These are phyloP conservation scores for Talaromyces trachyspermus DNA, from an alignment of 495 filamentous ascomycete species.

Conservation along the genomic window DNA sequence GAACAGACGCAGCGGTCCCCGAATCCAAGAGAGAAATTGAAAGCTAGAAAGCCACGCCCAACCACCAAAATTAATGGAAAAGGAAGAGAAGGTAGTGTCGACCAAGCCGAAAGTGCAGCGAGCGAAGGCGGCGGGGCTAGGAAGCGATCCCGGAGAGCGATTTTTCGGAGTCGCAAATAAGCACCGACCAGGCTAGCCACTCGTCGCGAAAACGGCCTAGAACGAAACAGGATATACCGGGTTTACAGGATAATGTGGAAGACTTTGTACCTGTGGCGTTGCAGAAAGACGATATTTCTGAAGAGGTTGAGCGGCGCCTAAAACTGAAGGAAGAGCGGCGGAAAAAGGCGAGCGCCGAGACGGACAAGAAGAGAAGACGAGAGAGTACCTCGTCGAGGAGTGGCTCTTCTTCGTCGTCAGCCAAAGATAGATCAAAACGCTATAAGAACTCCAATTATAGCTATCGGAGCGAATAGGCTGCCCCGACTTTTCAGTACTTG, in stretches of 20 bases:
- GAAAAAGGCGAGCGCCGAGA: slow-evolving; percentile 20
- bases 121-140: not conserved
- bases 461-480: no score
- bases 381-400: slow-evolving; percentile 31
- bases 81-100: not conserved
- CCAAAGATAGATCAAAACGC: not conserved
- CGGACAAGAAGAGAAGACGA: slow-evolving; percentile 28
- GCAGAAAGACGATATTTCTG: slow-evolving; percentile 43
- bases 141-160: slow-evolving; percentile 11
- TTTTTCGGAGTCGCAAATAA: not conserved
- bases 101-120: not conserved
- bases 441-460: no score
- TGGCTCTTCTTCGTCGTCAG: slow-evolving; percentile 16
- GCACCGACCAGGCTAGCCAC: not conserved
- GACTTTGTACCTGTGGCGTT: slow-evolving; percentile 17
- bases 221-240: slow-evolving; percentile 11
- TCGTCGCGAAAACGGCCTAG: slow-evolving; percentile 19
- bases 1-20: no score
- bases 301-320: slow-evolving; percentile 35
- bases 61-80: not conserved
- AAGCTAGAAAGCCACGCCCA: not conserved
- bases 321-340: slow-evolving; percentile 32
- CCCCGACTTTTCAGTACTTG: no score
- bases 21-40: no score
- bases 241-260: slow-evolving; percentile 13